Conservation (phyloP, 441 rosid species). For the Arabidopsis hybrid region DNA sequence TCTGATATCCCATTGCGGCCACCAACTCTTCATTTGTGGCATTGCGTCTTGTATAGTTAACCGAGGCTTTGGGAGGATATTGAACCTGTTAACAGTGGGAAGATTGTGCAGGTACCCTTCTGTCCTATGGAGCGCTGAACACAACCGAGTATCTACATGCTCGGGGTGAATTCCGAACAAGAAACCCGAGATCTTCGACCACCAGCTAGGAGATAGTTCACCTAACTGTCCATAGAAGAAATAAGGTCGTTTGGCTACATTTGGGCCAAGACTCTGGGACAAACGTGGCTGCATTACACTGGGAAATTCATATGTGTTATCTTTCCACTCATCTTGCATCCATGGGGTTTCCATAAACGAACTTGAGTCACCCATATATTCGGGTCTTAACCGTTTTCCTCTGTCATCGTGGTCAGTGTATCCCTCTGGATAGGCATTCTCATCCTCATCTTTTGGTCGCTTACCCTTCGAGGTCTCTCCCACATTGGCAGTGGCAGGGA, state of each 20-base stretch:
- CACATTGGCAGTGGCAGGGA: slow-evolving; percentile 36
- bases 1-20: slow-evolving; percentile 98
- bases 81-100: slow-evolving; percentile 65
- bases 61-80: slow-evolving; percentile 62
- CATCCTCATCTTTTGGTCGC: slow-evolving; percentile 70
- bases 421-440: slow-evolving; percentile 43
- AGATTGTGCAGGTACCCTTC: slow-evolving; percentile 96
- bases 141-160: slow-evolving; percentile 63
- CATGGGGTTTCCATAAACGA: slow-evolving; percentile 51
- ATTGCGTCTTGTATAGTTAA: slow-evolving; percentile 72
- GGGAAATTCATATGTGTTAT: slow-evolving; percentile 38
- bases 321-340: slow-evolving; percentile 55
- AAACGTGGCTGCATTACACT: slow-evolving; percentile 52
- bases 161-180: slow-evolving; percentile 75
- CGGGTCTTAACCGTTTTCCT: slow-evolving; percentile 75
- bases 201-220: slow-evolving; percentile 53
- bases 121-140: slow-evolving; percentile 72
- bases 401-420: slow-evolving; percentile 46
- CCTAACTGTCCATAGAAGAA: slow-evolving; percentile 80
- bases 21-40: slow-evolving; percentile 78
- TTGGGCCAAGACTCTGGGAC: slow-evolving; percentile 51
- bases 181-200: slow-evolving; percentile 77
- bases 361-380: slow-evolving; percentile 51
- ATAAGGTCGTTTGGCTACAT: slow-evolving; percentile 70
- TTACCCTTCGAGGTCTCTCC: slow-evolving; percentile 64